Conservation (phyloP, 139 green algal species). For the Zygnema cylindricum region DNA sequence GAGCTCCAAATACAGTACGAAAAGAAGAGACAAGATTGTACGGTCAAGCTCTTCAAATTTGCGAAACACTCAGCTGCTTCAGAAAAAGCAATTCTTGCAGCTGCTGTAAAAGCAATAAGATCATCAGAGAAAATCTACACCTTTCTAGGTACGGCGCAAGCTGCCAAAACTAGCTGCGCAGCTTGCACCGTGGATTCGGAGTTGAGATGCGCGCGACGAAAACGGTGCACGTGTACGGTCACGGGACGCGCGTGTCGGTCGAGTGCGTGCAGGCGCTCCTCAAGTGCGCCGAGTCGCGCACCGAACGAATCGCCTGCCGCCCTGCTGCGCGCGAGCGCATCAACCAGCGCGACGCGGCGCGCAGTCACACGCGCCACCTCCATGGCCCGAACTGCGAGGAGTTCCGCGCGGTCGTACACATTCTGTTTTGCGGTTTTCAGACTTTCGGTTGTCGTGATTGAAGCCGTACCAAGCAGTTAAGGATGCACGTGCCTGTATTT, state of each 20-base stretch:
- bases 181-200: conserved; percentile 31
- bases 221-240: conserved; percentile 24
- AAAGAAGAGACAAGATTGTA: not conserved
- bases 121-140: not conserved
- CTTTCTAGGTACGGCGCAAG: conserved; percentile 41
- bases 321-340: not conserved
- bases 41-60: not conserved
- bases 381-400: not conserved
- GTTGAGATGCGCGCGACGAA: conserved; percentile 33
- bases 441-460: no score
- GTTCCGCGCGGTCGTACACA: not conserved
- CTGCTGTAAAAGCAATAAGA: not conserved
- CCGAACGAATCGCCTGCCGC: conserved; percentile 27
- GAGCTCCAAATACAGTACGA: not conserved
- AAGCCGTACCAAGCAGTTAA: not conserved
- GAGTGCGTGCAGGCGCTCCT: conserved; percentile 45
- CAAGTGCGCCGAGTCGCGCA: conserved; percentile 41
- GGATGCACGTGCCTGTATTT: no score
- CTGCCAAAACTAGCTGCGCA: conserved; percentile 23
- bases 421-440: not conserved
- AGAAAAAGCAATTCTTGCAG: not conserved
- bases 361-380: conserved; percentile 18
- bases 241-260: conserved; percentile 51
- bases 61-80: not conserved
- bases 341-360: not conserved